Evolutionary conservation across 108 stramenopile species (phyloP), one percentile per base, ranked within the genome.

Genomic region (Fragilaria crotonensis): DNA sequence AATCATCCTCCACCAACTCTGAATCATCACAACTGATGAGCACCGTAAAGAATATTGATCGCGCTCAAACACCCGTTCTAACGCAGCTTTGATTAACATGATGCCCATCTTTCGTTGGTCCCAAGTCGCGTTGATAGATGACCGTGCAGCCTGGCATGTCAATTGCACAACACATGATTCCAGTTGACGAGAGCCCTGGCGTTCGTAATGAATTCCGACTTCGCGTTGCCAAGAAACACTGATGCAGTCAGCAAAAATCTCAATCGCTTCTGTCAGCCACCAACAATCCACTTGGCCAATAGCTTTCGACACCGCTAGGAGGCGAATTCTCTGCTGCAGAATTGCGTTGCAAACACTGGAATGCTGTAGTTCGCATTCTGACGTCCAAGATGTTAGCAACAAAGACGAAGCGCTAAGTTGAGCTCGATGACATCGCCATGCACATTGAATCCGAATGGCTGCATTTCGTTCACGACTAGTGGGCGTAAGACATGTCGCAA

Each of bases 401-500:
- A 14, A 7, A 7, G 36, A 41, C 11, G 11, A 41, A 41, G 14
- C 14, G 11, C 14, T 41, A 41, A 41, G 7, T 41, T 41, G 36
- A 11, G 36, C 36, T 7, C 36, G 36, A 41, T 41, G 36, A 41
- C 11, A 41, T 27, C 53, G 4, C 53, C 53, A 54, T 25, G 26
- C 53, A 7, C 11, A 27, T 54, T 54, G 53, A 29, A 54, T 54
- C 29, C 25, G 22, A 29, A 27, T 54, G 11, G 53, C 53, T 4
- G 53, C 53, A 18, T 54, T n/a, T 21, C 4, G 20, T 62, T 60
- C 56, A 23, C 62, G 54, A 0, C 22, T 29, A 28, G 14, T 9
- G 18, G 14, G 57, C 30, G 33, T 64, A 51, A 46, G 64, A 46
- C 22, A 64, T 70, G 32, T 56, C 30, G 18, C 29, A 26, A 7